Base-by-base conservation (phyloP, 139 green algal genomes). In the Chlorella sp. region DNA sequence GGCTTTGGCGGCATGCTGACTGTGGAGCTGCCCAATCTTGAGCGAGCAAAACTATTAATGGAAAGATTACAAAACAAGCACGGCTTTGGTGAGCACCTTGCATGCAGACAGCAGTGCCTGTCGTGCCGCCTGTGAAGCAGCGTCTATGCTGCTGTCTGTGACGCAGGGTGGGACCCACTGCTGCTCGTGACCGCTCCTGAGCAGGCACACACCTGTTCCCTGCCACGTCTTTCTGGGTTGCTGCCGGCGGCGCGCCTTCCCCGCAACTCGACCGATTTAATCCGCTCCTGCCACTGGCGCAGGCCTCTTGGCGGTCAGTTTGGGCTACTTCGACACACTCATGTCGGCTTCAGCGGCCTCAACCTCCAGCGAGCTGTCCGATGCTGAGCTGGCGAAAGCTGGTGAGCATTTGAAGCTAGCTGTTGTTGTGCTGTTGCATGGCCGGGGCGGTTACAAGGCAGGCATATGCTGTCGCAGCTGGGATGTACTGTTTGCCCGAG, bases 281-380 rank as follows among this genome's bases (percentile, higher is more conserved):
- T 11, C 16, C 68, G 19, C 41, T 24, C 41, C 73, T 65, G 73
- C 46, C 8, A 8, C 46, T 16, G 22, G 36, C 16, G 41, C 77
- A 83, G 81, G 93, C 11, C 87, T 94, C 40, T 93, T 96, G 85
- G 93, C 93, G 0, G 93, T 96, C 9, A 92, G 83, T 64, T 87
- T 96, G 38, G 93, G 93, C 73, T 96, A 95, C 84, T 91, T 92
- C 20, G 93, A 96, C 81, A 95, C 90, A 0, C 90, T 96, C 0
- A 91, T 96, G 86, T 89, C 48, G 8, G 79, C 90, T n/a, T 84
- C 54, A 34, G 87, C 83, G 26, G 88, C 83, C 19, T 90, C 83
- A 76, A 96, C 93, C 40, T 89, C 74, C 79, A 88, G 69, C 73
- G 93, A 96, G 81, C 87, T 96, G 30, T 76, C 34, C 8, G 64